Conservation (phyloP, 495 filamentous ascomycete genomes). For the Jackrogersella minutella region DNA sequence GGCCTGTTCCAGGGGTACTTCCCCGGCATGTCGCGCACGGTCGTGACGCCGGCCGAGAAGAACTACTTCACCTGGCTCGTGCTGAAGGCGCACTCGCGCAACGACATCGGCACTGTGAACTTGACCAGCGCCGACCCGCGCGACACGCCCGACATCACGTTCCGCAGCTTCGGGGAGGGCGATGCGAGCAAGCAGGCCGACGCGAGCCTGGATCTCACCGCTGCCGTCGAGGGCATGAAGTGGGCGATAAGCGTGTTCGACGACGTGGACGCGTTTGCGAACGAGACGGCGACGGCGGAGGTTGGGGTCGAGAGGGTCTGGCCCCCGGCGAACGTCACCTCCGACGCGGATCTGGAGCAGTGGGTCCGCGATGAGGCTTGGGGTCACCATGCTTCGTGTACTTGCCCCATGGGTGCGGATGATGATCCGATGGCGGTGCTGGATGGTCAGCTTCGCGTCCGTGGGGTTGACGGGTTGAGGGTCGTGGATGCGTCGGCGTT, state of each 20-base stretch:
- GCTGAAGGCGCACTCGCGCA: slow-evolving; percentile 61
- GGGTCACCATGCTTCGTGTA: slow-evolving; percentile 68
- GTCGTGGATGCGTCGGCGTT: slow-evolving; percentile 69
- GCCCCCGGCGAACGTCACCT: slow-evolving; percentile 54
- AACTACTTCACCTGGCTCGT: slow-evolving; percentile 59
- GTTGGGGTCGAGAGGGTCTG: slow-evolving; percentile 57
- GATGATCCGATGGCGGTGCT: slow-evolving; percentile 64
- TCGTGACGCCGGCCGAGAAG: slow-evolving; percentile 42
- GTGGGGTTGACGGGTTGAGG: slow-evolving; percentile 63
- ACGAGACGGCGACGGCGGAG: slow-evolving; percentile 51
- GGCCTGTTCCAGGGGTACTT: slow-evolving; percentile 63
- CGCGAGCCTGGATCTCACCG: slow-evolving; percentile 49
- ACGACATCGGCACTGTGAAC: slow-evolving; percentile 60
- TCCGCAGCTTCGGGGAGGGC: slow-evolving; percentile 63
- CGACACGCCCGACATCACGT: slow-evolving; percentile 61
- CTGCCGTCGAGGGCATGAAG: slow-evolving; percentile 54
- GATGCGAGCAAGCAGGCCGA: slow-evolving; percentile 10
- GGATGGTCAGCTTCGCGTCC: slow-evolving; percentile 65
- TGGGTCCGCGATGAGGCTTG: slow-evolving; percentile 62
- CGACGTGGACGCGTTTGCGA: slow-evolving; percentile 58
- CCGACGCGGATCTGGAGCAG: slow-evolving; percentile 52
- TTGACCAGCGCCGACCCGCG: slow-evolving; percentile 61
- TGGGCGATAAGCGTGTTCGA: slow-evolving; percentile 48
- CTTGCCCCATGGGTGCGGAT: slow-evolving; percentile 64
- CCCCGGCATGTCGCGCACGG: slow-evolving; percentile 49